These are phyloP conservation scores for Scutellaria minor DNA, from an alignment of 257 asterid genomes.

Conservation along the genomic window DNA sequence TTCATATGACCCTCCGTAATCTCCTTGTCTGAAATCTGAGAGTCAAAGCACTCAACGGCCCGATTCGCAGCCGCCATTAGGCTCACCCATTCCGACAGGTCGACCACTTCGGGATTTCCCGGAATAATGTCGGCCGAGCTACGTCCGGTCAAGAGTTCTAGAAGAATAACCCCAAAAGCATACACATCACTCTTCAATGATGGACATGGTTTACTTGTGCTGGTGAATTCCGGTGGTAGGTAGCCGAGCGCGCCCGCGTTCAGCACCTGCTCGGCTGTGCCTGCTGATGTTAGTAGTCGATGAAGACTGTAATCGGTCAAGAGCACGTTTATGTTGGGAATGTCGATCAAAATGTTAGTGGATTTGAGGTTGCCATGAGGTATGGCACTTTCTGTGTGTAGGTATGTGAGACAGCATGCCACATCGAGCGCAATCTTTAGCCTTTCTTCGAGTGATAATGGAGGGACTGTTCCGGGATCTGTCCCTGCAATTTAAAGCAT, in stretches of 20 bases:
- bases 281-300: constrained; percentile 74
- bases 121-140: constrained; percentile 65
- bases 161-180: constrained; percentile 73
- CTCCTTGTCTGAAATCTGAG: constrained; percentile 36
- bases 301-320: constrained; percentile 85
- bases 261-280: constrained; percentile 80
- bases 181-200: constrained; percentile 86
- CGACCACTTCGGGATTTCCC: constrained; percentile 55
- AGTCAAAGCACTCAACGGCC: constrained; percentile 63
- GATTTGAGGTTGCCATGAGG: constrained; percentile 97
- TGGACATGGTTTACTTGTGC: constrained; percentile 75
- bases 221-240: constrained; percentile 86
- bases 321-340: constrained; percentile 52
- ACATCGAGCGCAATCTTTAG: constrained; percentile 66
- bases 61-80: constrained; percentile 63
- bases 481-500: constrained; percentile 53
- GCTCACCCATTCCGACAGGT: constrained; percentile 80
- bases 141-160: constrained; percentile 77
- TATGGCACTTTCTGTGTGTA: constrained; percentile 77
- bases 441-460: constrained; percentile 59
- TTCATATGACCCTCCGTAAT: constrained; percentile 32
- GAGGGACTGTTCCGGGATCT: constrained; percentile 51
- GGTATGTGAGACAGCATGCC: constrained; percentile 72
- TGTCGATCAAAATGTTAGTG: constrained; percentile 69
- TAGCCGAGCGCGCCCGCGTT: constrained; percentile 83